Evolutionary conservation across 306 rosid genomes (phyloP).

Genomic region (Rosa rugosa): DNA sequence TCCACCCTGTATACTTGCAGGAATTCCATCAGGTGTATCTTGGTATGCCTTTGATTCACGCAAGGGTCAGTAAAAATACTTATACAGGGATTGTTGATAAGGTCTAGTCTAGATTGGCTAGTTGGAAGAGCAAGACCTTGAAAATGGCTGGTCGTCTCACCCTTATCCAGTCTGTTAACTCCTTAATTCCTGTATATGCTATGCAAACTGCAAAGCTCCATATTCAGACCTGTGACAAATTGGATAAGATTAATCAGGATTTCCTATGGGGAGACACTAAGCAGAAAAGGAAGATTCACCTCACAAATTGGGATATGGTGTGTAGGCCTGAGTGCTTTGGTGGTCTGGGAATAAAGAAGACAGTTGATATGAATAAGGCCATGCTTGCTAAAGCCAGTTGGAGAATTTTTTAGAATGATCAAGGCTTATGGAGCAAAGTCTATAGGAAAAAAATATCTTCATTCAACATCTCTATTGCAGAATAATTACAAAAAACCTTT

Average conservation of each 20-base stretch:
- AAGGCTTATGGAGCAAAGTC: neutral
- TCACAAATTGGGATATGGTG: neutral
- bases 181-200: neutral
- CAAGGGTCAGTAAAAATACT: neutral
- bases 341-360: neutral
- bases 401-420: neutral
- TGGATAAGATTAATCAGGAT: neutral
- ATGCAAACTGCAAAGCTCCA: neutral
- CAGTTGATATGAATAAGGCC: neutral
- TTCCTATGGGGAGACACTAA: neutral
- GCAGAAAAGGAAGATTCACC: neutral
- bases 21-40: too few species aligned
- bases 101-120: neutral
- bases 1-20: too few species aligned
- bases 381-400: neutral
- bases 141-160: neutral
- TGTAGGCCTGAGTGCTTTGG: neutral
- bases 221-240: neutral
- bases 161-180: neutral
- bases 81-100: neutral
- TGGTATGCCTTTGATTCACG: neutral
- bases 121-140: neutral
- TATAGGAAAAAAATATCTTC: neutral
- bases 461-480: neutral
- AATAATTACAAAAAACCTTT: neutral